Percentiles rank a stretch among this genome's conserved stretches.
These are phyloP conservation scores for Lentinula edodes DNA, from an alignment of 768 basidiomycete species.

Conservation along the genomic window DNA sequence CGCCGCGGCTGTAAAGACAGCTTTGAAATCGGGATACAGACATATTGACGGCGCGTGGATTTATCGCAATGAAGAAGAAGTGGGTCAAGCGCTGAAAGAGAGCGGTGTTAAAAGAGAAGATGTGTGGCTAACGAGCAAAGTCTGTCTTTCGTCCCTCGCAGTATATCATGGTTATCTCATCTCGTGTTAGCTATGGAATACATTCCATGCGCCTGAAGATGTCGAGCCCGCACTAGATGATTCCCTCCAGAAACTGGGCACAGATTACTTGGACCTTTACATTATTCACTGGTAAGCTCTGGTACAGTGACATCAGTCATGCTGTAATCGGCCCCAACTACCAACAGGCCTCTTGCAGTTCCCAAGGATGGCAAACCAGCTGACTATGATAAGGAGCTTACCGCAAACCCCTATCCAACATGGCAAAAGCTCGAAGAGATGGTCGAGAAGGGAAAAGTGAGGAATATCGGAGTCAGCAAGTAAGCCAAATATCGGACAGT, in stretches of 20 bases:
- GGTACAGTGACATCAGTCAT: background rate
- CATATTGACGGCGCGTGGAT: constrained; percentile 75
- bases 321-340: background rate
- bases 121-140: constrained; percentile 50
- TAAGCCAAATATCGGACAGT: background rate
- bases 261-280: constrained; percentile 75
- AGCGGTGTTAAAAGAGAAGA: constrained; percentile 58
- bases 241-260: constrained; percentile 52
- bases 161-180: background rate
- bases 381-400: constrained; percentile 49
- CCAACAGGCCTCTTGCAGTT: constrained; percentile 59
- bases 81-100: constrained; percentile 55
- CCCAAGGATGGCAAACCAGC: constrained; percentile 39
- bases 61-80: constrained; percentile 69
- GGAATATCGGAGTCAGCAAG: constrained; percentile 83
- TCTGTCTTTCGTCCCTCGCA: background rate
- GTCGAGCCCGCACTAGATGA: constrained; percentile 65
- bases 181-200: constrained; percentile 58
- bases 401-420: constrained; percentile 68
- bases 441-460: constrained; percentile 72
- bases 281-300: constrained; percentile 66
- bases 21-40: constrained; percentile 57
- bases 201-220: constrained; percentile 69
- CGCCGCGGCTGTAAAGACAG: constrained; percentile 33
- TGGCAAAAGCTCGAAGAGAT: constrained; percentile 79